phyloP scores from a whole-genome alignment of 257 asterid species.

The Nicotiana paniculata region DNA sequence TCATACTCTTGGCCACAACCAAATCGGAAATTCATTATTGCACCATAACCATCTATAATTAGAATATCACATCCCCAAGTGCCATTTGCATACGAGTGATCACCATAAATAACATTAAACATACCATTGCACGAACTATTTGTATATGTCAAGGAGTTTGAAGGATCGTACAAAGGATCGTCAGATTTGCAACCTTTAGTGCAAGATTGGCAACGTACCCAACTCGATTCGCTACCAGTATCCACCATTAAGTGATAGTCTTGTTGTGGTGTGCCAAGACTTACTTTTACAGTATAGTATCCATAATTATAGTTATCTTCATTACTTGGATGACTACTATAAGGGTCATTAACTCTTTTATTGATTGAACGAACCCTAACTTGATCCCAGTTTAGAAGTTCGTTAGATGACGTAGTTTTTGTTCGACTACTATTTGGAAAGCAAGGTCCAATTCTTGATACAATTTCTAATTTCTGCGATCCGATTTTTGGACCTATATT shows the following conservation, averaged over 20 bases:
- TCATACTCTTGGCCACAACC: background rate
- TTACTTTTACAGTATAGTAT: background rate
- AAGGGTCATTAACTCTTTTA: background rate
- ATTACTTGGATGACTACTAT: background rate
- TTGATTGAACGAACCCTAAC: background rate
- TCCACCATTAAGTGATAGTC: background rate
- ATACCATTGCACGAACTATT: background rate
- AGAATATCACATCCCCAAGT: constrained; percentile 2
- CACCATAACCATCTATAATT: background rate
- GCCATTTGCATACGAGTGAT: rapidly evolving
- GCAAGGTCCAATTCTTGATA: background rate
- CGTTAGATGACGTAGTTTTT: background rate
- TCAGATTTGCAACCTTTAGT: background rate
- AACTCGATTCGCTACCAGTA: background rate
- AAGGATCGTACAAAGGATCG: background rate
- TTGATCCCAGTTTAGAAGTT: background rate
- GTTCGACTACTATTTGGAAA: background rate
- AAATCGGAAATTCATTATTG: background rate
- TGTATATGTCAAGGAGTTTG: background rate
- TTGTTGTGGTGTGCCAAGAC: background rate
- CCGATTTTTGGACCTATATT: background rate
- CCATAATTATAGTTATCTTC: background rate
- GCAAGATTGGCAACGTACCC: constrained; percentile 1
- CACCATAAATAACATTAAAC: background rate
- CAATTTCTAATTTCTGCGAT: background rate